These are phyloP conservation scores for Claviceps africana DNA, from an alignment of 2,329 filamentous ascomycete genomes.

Conservation along the genomic window DNA sequence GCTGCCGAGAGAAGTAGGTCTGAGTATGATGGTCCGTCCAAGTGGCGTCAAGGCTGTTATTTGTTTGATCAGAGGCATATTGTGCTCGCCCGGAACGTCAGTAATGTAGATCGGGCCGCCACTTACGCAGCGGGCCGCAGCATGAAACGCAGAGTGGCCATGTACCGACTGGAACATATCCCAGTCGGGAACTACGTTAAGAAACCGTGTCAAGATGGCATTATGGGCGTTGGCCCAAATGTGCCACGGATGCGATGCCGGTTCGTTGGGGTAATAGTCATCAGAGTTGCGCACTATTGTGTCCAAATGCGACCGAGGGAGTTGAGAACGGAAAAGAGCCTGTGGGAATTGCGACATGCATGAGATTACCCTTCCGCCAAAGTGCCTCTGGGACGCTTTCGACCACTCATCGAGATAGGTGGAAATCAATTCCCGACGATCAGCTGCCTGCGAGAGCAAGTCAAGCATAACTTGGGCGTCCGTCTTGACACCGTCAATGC, in stretches of 20 bases:
- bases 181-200: slow-evolving; percentile 79
- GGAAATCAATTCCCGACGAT: slow-evolving; percentile 56
- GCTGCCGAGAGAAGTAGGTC: slow-evolving; percentile 62
- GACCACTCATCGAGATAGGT: slow-evolving; percentile 81
- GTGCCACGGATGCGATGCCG: slow-evolving; percentile 81
- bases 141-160: slow-evolving; percentile 69
- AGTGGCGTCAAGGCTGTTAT: slow-evolving; percentile 64
- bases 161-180: slow-evolving; percentile 56
- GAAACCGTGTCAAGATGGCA: slow-evolving; percentile 62
- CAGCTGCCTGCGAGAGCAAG: slow-evolving; percentile 50
- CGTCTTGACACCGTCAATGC: slow-evolving; percentile 80
- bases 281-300: slow-evolving; percentile 75
- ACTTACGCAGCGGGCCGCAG: slow-evolving; percentile 75
- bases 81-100: slow-evolving; percentile 70
- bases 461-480: slow-evolving; percentile 89
- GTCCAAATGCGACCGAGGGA: slow-evolving; percentile 60
- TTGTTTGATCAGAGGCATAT: slow-evolving; percentile 59
- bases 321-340: slow-evolving; percentile 70
- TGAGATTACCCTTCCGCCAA: slow-evolving; percentile 65
- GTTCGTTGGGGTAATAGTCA: slow-evolving; percentile 79
- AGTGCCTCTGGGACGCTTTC: slow-evolving; percentile 61
- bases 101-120: slow-evolving; percentile 93
- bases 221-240: slow-evolving; percentile 92
- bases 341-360: slow-evolving; percentile 92
- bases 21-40: slow-evolving; percentile 65